Evolutionary conservation across 768 basidiomycete genomes (phyloP).

Genomic region (Kwoniella bestiolae): DNA sequence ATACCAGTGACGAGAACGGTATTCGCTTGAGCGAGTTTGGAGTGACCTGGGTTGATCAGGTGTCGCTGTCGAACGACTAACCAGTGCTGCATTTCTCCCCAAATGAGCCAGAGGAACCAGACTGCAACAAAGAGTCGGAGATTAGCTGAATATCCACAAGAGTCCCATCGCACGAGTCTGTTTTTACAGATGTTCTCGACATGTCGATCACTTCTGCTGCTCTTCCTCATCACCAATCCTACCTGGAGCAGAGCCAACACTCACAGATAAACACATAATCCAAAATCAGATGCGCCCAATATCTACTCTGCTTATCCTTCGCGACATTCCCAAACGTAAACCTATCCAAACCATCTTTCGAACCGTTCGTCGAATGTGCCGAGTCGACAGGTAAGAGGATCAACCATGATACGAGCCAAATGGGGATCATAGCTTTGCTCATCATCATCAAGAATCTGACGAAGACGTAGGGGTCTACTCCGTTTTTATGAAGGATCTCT

Average conservation of each 20-base stretch:
- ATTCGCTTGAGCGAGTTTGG: slow-evolving; percentile 79
- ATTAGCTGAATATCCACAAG: too few species aligned
- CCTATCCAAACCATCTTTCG: slow-evolving; percentile 66
- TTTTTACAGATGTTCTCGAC: too few species aligned
- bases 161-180: too few species aligned
- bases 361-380: slow-evolving; percentile 61
- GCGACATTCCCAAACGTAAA: slow-evolving; percentile 84
- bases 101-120: slow-evolving; percentile 85
- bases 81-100: slow-evolving; percentile 78
- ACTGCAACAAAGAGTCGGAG: slow-evolving; percentile 58
- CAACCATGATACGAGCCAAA: slow-evolving; percentile 88
- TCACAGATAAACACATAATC: slow-evolving; percentile 77
- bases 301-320: slow-evolving; percentile 63
- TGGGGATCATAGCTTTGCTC: slow-evolving; percentile 78
- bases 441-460: slow-evolving; percentile 87
- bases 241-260: slow-evolving; percentile 44
- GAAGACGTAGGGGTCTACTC: slow-evolving; percentile 84
- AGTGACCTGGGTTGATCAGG: slow-evolving; percentile 74
- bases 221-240: too few species aligned
- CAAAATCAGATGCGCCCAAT: slow-evolving; percentile 77
- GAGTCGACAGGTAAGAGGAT: slow-evolving; percentile 77
- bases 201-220: too few species aligned
- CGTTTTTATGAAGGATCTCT: slow-evolving; percentile 50
- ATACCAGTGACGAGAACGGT: slow-evolving; percentile 91
- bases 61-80: slow-evolving; percentile 77